phyloP scores from a whole-genome alignment of 768 basidiomycete genomes.

The Naganishia vaughanmartiniae region DNA sequence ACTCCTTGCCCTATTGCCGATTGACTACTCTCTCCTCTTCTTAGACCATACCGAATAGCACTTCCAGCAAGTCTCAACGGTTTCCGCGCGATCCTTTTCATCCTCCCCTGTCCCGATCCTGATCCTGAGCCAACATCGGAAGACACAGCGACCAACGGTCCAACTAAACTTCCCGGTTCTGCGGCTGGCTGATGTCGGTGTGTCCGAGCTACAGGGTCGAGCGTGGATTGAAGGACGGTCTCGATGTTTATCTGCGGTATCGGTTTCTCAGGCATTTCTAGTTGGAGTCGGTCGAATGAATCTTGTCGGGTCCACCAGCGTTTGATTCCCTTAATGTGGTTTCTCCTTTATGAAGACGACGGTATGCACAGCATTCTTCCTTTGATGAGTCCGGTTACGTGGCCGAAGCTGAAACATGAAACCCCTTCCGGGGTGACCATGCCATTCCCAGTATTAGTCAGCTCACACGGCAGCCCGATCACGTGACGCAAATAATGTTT shows the following conservation, averaged over 20 bases:
- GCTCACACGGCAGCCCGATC: background rate
- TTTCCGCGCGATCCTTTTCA: conserved; percentile 5
- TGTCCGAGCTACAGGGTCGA: background rate
- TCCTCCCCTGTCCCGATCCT: background rate
- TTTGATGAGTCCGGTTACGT: background rate
- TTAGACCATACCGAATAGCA: background rate
- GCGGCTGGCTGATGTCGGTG: background rate
- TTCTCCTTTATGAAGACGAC: no score
- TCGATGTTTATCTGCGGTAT: conserved; percentile 9
- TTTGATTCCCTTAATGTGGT: background rate
- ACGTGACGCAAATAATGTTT: background rate
- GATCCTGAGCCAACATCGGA: background rate
- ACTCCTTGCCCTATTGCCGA: background rate
- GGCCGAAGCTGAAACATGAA: background rate
- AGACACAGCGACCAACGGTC: background rate
- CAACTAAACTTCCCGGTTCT: background rate
- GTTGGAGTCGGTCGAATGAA: background rate
- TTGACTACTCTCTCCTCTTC: background rate
- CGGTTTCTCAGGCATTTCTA: background rate
- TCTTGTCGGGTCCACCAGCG: background rate
- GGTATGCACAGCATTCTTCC: background rate
- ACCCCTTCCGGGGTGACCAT: background rate
- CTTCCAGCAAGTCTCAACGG: background rate
- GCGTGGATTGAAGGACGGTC: conserved; percentile 15
- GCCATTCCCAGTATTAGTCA: background rate